Percentiles rank a stretch among this genome's conserved stretches.
Evolutionary conservation across 2,329 filamentous ascomycete species (phyloP).

Genomic region (Orbilia brochopaga): DNA sequence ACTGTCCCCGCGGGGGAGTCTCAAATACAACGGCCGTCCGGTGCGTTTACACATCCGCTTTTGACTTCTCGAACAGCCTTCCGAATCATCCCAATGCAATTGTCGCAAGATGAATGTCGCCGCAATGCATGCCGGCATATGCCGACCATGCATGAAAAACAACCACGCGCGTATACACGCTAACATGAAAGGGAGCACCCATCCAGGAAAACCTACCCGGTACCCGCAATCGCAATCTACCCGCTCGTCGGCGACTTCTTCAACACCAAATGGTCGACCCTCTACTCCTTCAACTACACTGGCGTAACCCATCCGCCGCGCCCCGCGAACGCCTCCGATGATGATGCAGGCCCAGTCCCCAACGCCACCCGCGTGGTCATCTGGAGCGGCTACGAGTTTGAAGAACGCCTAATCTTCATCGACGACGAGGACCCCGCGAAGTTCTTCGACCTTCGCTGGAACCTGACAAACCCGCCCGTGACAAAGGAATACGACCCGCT

Average conservation of each 20-base stretch:
- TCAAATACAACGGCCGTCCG: constrained; percentile 45
- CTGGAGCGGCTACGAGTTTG: constrained; percentile 40
- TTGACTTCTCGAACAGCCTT: neutral
- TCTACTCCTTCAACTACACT: constrained; percentile 35
- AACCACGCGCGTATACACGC: neutral
- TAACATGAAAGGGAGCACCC: neutral
- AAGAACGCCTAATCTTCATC: constrained; percentile 38
- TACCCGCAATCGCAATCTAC: constrained; percentile 38
- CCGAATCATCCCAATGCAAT: no score
- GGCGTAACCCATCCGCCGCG: constrained; percentile 34
- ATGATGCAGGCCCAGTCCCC: neutral
- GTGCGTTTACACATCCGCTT: constrained; percentile 13
- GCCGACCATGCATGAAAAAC: no score
- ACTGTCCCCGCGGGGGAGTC: constrained; percentile 35
- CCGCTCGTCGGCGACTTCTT: constrained; percentile 48
- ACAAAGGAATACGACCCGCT: constrained; percentile 24
- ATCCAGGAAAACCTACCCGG: constrained; percentile 43
- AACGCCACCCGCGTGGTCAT: constrained; percentile 34
- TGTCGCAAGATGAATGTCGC: no score
- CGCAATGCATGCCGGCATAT: no score
- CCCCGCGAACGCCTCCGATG: constrained; percentile 14
- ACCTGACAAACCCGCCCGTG: constrained; percentile 46
- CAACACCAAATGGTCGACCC: constrained; percentile 45
- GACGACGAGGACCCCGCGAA: constrained; percentile 27
- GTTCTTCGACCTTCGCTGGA: constrained; percentile 43